Percentiles rank a stretch among this genome's conserved stretches.
Evolutionary conservation across 2,329 filamentous ascomycete species (phyloP).

Genomic region (Dichotomopilus funicola): DNA sequence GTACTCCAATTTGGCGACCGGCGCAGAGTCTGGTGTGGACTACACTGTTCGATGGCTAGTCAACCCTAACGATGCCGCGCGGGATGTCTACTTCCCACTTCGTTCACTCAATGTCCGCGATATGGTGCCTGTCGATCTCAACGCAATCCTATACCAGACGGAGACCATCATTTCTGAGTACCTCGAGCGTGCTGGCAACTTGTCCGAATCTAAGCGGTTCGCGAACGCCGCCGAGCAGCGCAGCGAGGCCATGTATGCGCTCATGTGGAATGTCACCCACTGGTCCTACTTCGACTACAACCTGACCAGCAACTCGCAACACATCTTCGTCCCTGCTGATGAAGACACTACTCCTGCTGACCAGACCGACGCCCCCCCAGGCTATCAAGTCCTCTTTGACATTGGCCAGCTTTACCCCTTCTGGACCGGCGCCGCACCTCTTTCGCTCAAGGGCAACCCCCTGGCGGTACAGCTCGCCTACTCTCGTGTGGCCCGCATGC

Average conservation of each 20-base stretch:
- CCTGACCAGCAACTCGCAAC: conserved; percentile 50
- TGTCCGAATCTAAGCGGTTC: conserved; percentile 44
- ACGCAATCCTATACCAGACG: conserved; percentile 61
- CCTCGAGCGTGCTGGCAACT: conserved; percentile 45
- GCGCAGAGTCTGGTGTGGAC: conserved; percentile 62
- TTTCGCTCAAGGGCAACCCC: conserved; percentile 51
- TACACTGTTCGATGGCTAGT: conserved; percentile 54
- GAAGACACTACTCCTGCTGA: conserved; percentile 38
- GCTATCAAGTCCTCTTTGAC: conserved; percentile 51
- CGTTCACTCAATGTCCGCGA: conserved; percentile 54
- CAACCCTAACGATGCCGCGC: conserved; percentile 50
- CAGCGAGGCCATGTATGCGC: conserved; percentile 54
- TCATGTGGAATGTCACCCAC: conserved; percentile 59
- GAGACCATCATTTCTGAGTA: conserved; percentile 54
- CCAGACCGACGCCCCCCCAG: conserved; percentile 41
- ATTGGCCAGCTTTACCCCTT: conserved; percentile 60
- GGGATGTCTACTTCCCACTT: conserved; percentile 58
- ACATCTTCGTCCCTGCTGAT: conserved; percentile 47
- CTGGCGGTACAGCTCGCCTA: conserved; percentile 50
- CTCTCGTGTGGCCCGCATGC: conserved; percentile 45
- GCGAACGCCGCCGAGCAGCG: conserved; percentile 43
- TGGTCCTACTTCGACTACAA: conserved; percentile 66
- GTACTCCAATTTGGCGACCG: conserved; percentile 57
- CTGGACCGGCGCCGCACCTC: conserved; percentile 59
- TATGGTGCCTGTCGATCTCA: conserved; percentile 58